phyloP scores from a whole-genome alignment of 2,329 filamentous ascomycete genomes.

The Arachnopeziza araneosa region DNA sequence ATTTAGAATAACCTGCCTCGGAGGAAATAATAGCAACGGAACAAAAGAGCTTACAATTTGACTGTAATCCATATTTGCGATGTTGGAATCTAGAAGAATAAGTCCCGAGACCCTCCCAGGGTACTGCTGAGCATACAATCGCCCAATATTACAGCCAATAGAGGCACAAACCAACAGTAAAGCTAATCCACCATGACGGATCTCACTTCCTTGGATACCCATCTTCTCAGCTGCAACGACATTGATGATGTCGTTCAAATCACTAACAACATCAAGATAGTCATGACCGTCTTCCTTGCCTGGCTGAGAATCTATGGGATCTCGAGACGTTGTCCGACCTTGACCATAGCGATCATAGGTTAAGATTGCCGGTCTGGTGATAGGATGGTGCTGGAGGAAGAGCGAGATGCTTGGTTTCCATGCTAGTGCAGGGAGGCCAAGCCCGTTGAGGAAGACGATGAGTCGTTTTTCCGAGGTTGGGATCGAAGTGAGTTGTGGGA shows the following conservation, averaged over 20 bases:
- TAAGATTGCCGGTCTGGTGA: constrained; percentile 26
- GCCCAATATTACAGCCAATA: constrained; percentile 29
- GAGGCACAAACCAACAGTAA: constrained; percentile 29
- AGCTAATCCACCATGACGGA: constrained; percentile 12
- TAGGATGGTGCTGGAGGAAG: constrained; percentile 11
- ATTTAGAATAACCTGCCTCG: not conserved
- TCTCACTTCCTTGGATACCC: constrained; percentile 1
- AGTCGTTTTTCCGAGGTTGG: constrained; percentile 10
- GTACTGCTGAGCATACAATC: constrained; percentile 29
- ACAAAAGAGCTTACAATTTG: constrained; percentile 14
- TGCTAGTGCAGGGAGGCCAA: constrained; percentile 25
- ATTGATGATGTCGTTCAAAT: constrained; percentile 28
- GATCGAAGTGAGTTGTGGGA: constrained; percentile 13
- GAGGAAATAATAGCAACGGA: not conserved
- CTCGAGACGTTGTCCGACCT: constrained; percentile 21
- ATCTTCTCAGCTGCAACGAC: constrained; percentile 15
- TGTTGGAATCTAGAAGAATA: constrained; percentile 32
- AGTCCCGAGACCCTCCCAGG: constrained; percentile 25
- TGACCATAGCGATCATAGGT: constrained; percentile 31
- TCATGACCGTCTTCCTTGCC: constrained; percentile 25
- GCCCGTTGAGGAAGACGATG: constrained; percentile 30
- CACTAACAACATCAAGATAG: constrained; percentile 25
- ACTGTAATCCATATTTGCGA: constrained; percentile 28
- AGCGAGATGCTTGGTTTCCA: constrained; percentile 28
- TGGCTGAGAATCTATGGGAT: constrained; percentile 21